Evolutionary conservation across 2,329 filamentous ascomycete genomes (phyloP).

Genomic region (Colletotrichum truncatum): DNA sequence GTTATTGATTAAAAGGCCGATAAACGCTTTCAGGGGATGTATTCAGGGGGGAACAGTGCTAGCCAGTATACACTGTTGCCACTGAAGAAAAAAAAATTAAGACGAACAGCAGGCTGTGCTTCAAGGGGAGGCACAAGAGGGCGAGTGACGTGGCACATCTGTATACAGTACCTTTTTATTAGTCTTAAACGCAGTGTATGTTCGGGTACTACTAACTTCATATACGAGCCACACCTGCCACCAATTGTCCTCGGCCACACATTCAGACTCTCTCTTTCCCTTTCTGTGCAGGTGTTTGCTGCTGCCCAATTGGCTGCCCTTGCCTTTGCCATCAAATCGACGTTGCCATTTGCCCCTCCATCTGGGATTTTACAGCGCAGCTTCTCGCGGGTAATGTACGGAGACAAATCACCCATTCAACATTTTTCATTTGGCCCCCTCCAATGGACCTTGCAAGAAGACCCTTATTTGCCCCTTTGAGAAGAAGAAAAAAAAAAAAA

Average conservation of each 20-base stretch:
- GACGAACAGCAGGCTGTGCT: neutral
- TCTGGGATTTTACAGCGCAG: neutral
- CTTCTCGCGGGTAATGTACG: constrained; percentile 17
- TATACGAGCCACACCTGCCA: constrained; percentile 4
- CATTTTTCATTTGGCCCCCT: constrained; percentile 10
- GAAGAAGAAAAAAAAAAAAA: neutral
- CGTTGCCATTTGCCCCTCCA: no score
- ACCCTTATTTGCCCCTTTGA: neutral
- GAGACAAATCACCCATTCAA: neutral
- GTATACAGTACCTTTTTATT: constrained; percentile 13
- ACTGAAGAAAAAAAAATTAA: constrained; percentile 5
- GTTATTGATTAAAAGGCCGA: no score
- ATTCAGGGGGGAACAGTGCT: neutral
- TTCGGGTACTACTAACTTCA: no score
- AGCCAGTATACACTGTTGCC: constrained; percentile 7
- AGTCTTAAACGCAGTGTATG: no score
- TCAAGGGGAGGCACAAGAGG: neutral
- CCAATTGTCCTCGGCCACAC: constrained; percentile 24
- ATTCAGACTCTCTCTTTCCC: neutral
- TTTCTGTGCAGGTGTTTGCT: constrained; percentile 4
- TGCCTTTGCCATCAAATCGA: no score
- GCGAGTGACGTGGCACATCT: neutral
- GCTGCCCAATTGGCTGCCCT: neutral
- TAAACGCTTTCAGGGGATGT: neutral
- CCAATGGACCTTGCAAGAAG: neutral